Conservation (phyloP, 306 rosid species). For the Cicer pinnatifidum region DNA sequence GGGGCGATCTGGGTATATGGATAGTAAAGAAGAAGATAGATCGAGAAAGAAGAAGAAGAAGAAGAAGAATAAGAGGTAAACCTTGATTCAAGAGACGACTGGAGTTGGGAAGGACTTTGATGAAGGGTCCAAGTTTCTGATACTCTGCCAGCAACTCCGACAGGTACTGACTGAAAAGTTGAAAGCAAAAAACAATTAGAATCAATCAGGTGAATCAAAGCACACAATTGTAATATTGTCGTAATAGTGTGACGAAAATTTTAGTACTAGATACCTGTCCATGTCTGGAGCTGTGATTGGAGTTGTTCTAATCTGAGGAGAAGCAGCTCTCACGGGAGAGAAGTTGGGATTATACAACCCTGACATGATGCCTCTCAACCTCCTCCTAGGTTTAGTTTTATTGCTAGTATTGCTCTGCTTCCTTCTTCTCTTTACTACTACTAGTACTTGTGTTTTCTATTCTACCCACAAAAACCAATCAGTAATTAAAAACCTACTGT, state of each 20-base stretch:
- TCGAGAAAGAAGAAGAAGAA: not conserved
- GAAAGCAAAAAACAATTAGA: not conserved
- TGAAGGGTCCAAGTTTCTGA: slow-evolving; percentile 95
- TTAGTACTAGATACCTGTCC: slow-evolving; percentile 57
- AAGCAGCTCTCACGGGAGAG: slow-evolving; percentile 95
- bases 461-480: too few species aligned
- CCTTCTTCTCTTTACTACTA: too few species aligned
- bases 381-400: too few species aligned
- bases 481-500: too few species aligned
- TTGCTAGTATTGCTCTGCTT: too few species aligned
- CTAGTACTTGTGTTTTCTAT: too few species aligned
- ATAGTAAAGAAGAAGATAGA: too few species aligned
- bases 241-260: not conserved
- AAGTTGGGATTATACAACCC: slow-evolving; percentile 83
- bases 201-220: not conserved
- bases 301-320: slow-evolving; percentile 85
- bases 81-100: slow-evolving; percentile 96
- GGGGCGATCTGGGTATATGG: slow-evolving; percentile 45
- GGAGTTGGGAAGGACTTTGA: slow-evolving; percentile 88
- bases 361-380: too few species aligned
- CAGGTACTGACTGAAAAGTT: slow-evolving; percentile 71
- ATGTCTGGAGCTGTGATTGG: slow-evolving; percentile 56
- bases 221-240: not conserved
- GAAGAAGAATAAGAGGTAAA: not conserved
- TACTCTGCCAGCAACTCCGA: slow-evolving; percentile 88